Evolutionary conservation across 1,139 yeast species (phyloP), one percentile per base, ranked within the genome.

Genomic region (Debaryomyces nepalensis): DNA sequence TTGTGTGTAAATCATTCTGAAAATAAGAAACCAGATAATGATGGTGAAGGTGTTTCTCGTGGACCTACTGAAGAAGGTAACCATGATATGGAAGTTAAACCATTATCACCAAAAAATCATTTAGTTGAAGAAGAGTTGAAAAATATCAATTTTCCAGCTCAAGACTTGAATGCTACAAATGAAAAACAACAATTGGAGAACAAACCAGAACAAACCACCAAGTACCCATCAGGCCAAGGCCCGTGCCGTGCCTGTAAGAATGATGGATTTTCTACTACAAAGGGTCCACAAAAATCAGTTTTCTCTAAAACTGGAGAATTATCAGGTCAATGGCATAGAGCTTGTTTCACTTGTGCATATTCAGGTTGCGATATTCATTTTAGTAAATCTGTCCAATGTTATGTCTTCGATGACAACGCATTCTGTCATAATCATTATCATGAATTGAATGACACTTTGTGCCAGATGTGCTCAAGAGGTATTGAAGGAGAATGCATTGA

Each of bases 291-390:
- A 30, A 68, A 64, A 48, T 59, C 77, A 0, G 65, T 93, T n/a
- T 85, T 82, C 60, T 88, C 97, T 9, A 82, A 80, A 50, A 89
- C 88, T 39, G 85, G 86, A 16, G 91, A 86, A 53, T 68, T 93
- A 32, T 78, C 91, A 1, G 99, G 99, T 0, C 95, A 90, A 63
- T 91, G 98, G 98, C 99, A 93, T 61, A 75, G 95, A 39, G 67
- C 73, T 11, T 93, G 99, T 61, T 91, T 93, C 68, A 67, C 71
- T 15, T 93, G 99, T 66, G 64, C 74, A 16, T 61, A 63, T 43
- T 53, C 53, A 1, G 59, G 68, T n/a, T 89, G 97, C 66, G 63
- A 64, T 4, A 57, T 75, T 1, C 64, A 61, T 33, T 86, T 86
- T 61, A 73, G 70, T 49, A 83, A 81, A 54, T 71, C 77, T 11